Base-by-base conservation (phyloP, 164 flowering plant species). In the Dillenia turbinata region DNA sequence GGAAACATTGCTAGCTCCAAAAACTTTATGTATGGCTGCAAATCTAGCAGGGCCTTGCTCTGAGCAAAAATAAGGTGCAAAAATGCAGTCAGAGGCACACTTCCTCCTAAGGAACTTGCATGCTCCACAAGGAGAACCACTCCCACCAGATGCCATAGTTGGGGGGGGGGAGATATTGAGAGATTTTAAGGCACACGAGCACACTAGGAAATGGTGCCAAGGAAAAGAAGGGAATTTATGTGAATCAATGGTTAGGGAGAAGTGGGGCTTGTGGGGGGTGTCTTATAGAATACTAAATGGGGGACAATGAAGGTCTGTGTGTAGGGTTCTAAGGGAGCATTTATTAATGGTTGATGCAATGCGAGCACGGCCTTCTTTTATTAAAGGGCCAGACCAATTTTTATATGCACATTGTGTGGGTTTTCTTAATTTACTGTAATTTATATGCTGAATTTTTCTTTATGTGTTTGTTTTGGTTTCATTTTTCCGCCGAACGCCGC, bases 11-110 rank as follows among this genome's bases (percentile, higher is more conserved):
- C 99, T 95, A 3, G 99, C 99, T 9, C 98, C 99, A 63, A 92
- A 95, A 44, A 95, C 96, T 74, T 92, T 95, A 63, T 95, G 99
- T 14, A 95, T 90, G 10, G 98, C 99, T 0, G 99, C 99, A 47
- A 95, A 95, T 11, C 92, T 70, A 0, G 96, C 83, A 3, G 98
- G 85, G 0, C 99, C 98, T 56, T 90, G 96, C 49, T 95, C 99
- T 0, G 92, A 84, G 76, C 90, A 87, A 61, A 95, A 95, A 52
- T 92, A 95, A 0, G 99, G 99, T 0, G 98, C 97, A 61, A 95
- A 95, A 5, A 95, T 67, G 62, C 99, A 95, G 44, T 87, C 92
- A 3, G 91, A 44, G 0, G 89, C 89, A 68, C 99, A 95, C 75
- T 95, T 95, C 16, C 99, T 66, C 73, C 99, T 47, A 19, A 95